Evolutionary conservation across 2,329 filamentous ascomycete genomes (phyloP).

Genomic region (Metarhizium anisopliae): DNA sequence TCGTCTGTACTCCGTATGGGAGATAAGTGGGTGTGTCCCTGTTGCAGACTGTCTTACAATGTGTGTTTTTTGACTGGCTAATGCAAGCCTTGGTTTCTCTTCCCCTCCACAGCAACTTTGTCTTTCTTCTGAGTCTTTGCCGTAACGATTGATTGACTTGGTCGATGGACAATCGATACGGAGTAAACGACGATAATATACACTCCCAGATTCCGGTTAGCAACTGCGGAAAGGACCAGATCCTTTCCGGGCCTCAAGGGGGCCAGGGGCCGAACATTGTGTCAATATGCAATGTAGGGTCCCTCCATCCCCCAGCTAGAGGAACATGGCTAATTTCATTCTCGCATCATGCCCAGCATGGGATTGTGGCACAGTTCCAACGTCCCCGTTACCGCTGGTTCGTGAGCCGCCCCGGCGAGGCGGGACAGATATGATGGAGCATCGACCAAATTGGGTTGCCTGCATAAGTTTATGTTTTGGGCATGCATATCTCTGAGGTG

Average conservation of each 20-base stretch:
- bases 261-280: not conserved
- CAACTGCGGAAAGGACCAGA: too few species aligned
- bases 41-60: not conserved
- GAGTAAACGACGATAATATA: too few species aligned
- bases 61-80: not conserved
- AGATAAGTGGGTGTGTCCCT: not conserved
- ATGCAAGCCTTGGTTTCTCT: not conserved
- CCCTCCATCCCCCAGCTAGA: not conserved
- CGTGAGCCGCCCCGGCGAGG: not conserved
- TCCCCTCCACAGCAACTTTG: too few species aligned
- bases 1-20: not conserved
- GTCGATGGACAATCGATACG: too few species aligned
- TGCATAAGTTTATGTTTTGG: too few species aligned
- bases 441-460: too few species aligned
- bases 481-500: too few species aligned
- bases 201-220: too few species aligned
- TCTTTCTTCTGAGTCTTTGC: too few species aligned
- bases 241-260: too few species aligned
- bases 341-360: not conserved
- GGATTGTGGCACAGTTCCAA: not conserved
- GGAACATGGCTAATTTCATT: not conserved
- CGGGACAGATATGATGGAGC: too few species aligned
- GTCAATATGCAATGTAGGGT: not conserved
- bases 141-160: too few species aligned
- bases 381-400: not conserved